Percentiles rank a stretch among this genome's conserved stretches.
Conservation (phyloP, 768 basidiomycete species). For the Dioszegia crocea region DNA sequence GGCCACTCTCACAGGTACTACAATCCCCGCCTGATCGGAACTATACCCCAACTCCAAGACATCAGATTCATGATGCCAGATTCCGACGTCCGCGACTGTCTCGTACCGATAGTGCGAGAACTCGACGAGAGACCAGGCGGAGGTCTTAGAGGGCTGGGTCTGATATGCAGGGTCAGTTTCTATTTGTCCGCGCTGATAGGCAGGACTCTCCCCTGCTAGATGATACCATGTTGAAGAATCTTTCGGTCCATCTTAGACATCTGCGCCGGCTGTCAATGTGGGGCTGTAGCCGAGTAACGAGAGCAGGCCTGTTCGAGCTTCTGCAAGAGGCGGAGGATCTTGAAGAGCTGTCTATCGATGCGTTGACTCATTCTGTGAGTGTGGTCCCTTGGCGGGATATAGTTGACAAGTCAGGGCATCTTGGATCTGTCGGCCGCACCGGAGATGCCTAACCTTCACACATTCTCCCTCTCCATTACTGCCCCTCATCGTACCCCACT, state of each 20-base stretch:
- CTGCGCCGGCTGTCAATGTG: conserved; percentile 29
- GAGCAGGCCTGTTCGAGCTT: conserved; percentile 22
- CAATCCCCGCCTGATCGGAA: conserved; percentile 24
- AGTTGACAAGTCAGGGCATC: conserved; percentile 18
- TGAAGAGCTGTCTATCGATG: conserved; percentile 34
- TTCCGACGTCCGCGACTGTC: conserved; percentile 14
- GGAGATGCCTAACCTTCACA: conserved; percentile 17
- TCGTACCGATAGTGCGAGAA: conserved; percentile 11
- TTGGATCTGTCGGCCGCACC: conserved; percentile 24
- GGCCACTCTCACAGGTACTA: conserved; percentile 41
- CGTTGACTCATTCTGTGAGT: conserved; percentile 31
- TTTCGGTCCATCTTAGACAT: conserved; percentile 17
- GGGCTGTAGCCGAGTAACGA: conserved; percentile 37
- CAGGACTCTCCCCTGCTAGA: conserved; percentile 38
- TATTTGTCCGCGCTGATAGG: background rate
- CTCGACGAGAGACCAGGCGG: conserved; percentile 17
- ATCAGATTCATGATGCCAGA: conserved; percentile 45
- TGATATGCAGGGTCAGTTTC: conserved; percentile 30
- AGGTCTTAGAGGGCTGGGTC: conserved; percentile 28
- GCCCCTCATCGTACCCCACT: conserved; percentile 17
- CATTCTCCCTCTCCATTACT: conserved; percentile 29
- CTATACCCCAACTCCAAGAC: conserved; percentile 25
- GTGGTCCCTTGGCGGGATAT: background rate
- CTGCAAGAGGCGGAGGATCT: conserved; percentile 23
- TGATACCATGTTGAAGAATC: conserved; percentile 24